phyloP scores from a whole-genome alignment of 208 protist genomes.

The Crithidia thermophila region DNA sequence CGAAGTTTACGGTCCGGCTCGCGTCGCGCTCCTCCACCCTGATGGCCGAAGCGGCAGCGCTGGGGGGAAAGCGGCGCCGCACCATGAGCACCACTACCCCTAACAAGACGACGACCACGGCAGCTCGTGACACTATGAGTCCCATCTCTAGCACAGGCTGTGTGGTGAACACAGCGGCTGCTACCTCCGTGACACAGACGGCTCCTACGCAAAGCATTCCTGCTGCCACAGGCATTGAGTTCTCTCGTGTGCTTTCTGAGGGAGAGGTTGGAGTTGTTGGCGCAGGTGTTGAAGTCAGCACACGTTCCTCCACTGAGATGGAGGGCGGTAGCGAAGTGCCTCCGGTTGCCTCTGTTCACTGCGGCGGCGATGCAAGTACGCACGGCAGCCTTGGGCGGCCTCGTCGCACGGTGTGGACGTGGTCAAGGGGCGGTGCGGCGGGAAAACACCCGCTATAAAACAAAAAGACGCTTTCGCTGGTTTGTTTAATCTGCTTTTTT shows the following conservation, averaged over 20 bases:
- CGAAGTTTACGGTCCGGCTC: constrained; percentile 22
- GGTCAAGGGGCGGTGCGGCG: neutral
- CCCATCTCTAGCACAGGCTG: too few relatives aligned
- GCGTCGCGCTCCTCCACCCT: constrained; percentile 29
- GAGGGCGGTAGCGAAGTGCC: neutral
- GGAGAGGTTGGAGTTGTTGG: too few relatives aligned
- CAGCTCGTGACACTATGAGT: neutral
- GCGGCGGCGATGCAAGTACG: neutral
- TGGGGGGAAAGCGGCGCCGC: constrained; percentile 22
- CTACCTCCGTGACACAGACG: too few relatives aligned
- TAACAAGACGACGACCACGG: neutral
- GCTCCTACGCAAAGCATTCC: too few relatives aligned
- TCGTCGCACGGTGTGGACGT: constrained; percentile 19
- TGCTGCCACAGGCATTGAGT: too few relatives aligned
- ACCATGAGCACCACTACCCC: neutral
- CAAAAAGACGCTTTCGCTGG: neutral
- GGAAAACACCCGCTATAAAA: neutral
- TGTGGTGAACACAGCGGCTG: too few relatives aligned
- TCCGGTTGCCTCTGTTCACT: too few relatives aligned
- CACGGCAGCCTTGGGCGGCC: too few relatives aligned
- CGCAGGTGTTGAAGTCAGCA: too few relatives aligned
- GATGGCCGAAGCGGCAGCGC: constrained; percentile 24
- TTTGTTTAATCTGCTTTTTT: neutral
- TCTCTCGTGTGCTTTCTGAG: too few relatives aligned
- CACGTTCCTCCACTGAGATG: too few relatives aligned